phyloP scores from a whole-genome alignment of 2,329 filamentous ascomycete species.

The Fusarium caatingaense region DNA sequence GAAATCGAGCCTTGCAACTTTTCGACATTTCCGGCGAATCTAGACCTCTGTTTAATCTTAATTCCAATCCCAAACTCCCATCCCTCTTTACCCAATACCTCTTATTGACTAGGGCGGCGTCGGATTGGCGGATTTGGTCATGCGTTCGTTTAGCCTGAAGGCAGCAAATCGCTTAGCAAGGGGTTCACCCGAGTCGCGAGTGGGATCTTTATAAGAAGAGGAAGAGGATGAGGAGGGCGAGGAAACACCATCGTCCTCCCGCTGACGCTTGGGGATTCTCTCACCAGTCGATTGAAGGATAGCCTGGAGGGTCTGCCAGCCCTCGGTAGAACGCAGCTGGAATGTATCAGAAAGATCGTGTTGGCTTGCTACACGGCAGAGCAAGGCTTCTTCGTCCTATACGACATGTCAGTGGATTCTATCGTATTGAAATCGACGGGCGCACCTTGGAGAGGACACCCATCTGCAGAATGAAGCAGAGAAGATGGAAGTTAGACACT shows the following conservation, averaged over 20 bases:
- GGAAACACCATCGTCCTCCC: slow-evolving; percentile 52
- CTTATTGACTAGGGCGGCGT: slow-evolving; percentile 40
- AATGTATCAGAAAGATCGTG: slow-evolving; percentile 85
- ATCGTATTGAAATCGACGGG: background rate
- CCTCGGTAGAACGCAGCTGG: slow-evolving; percentile 85
- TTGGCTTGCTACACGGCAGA: slow-evolving; percentile 85
- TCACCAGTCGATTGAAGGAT: slow-evolving; percentile 98
- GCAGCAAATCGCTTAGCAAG: slow-evolving; percentile 75
- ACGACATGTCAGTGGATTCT: slow-evolving; percentile 5
- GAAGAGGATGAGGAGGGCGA: slow-evolving; percentile 46
- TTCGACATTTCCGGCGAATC: slow-evolving; percentile 2
- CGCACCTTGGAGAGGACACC: slow-evolving; percentile 86
- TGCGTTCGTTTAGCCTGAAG: slow-evolving; percentile 68
- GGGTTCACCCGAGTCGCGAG: slow-evolving; percentile 60
- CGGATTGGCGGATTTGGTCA: slow-evolving; percentile 40
- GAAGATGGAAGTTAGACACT: slow-evolving; percentile 92
- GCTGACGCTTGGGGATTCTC: slow-evolving; percentile 81
- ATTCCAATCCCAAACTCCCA: background rate
- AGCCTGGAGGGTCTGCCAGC: slow-evolving; percentile 93
- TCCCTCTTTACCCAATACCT: slow-evolving; percentile 16
- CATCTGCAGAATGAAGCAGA: slow-evolving; percentile 87
- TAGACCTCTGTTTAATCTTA: background rate
- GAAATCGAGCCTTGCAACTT: slow-evolving; percentile 9
- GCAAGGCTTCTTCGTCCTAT: slow-evolving; percentile 88
- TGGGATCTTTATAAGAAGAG: slow-evolving; percentile 46